Evolutionary conservation across 2,329 filamentous ascomycete genomes (phyloP).

Genomic region (Colletotrichum sp.): DNA sequence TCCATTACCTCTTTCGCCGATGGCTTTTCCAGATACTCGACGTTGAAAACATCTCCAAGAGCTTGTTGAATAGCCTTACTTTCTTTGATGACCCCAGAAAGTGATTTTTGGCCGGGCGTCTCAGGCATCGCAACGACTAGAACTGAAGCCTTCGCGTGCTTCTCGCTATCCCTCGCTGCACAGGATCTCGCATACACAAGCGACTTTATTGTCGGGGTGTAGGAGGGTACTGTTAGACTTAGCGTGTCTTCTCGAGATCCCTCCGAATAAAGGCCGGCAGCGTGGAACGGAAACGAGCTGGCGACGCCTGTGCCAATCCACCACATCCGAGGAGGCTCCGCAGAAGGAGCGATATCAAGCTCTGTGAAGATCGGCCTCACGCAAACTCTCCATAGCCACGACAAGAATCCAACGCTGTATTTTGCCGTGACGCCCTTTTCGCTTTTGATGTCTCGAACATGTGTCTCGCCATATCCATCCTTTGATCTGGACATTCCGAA

Average conservation of each 20-base stretch:
- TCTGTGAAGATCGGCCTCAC: neutral
- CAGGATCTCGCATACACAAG: neutral
- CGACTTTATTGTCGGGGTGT: neutral
- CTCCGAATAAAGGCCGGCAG: conserved; percentile 1
- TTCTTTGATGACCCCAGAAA: neutral
- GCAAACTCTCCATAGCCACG: neutral
- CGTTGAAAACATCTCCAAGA: neutral
- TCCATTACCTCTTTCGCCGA: neutral
- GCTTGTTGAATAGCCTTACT: neutral
- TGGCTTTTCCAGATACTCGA: neutral
- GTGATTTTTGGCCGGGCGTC: neutral
- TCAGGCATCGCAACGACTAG: neutral
- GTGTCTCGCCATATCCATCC: neutral
- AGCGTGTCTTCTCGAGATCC: neutral
- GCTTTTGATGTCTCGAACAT: neutral
- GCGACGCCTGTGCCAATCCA: neutral
- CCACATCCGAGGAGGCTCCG: neutral
- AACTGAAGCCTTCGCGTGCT: neutral
- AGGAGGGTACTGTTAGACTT: neutral
- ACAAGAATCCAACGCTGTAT: neutral
- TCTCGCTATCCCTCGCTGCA: neutral
- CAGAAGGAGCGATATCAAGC: neutral
- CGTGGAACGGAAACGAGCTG: neutral
- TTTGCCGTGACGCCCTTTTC: neutral
- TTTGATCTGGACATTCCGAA: neutral